Evolutionary conservation across 371 early-diverging fungal genomes (phyloP).

Genomic region (Dinochytrium kinnereticum): DNA sequence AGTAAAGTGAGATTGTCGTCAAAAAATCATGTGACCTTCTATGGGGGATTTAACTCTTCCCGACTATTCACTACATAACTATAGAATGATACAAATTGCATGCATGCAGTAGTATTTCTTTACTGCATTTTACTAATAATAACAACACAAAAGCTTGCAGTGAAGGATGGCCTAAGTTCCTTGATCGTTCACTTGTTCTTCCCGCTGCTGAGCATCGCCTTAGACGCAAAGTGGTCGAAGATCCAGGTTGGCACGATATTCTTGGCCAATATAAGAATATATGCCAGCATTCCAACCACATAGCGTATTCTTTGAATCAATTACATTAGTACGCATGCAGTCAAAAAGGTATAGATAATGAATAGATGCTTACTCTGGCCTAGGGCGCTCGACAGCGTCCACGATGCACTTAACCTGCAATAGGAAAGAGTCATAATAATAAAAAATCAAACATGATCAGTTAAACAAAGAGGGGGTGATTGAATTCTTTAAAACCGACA

Average conservation of each 20-base stretch:
- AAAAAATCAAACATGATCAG: neutral
- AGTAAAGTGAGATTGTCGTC: too few species aligned
- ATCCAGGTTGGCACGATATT: conserved; percentile 18
- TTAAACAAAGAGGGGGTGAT: neutral
- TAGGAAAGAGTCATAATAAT: neutral
- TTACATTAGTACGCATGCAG: neutral
- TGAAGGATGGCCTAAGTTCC: too few species aligned
- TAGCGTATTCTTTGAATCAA: neutral
- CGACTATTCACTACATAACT: too few species aligned
- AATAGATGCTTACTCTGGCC: conserved; percentile 7
- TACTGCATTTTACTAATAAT: too few species aligned
- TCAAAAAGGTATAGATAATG: neutral
- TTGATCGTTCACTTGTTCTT: too few species aligned
- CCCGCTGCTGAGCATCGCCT: neutral
- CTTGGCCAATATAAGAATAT: conserved; percentile 2
- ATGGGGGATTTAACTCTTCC: too few species aligned
- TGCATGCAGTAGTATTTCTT: too few species aligned
- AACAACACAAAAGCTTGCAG: too few species aligned
- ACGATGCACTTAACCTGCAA: neutral
- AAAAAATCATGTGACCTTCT: too few species aligned
- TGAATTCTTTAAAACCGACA: neutral
- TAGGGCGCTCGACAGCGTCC: neutral
- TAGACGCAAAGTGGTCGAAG: neutral
- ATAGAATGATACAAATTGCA: too few species aligned
- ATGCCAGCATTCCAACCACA: conserved; percentile 12